Conservation (phyloP, 345 rosid species). For the Bruguiera parviflora region DNA sequence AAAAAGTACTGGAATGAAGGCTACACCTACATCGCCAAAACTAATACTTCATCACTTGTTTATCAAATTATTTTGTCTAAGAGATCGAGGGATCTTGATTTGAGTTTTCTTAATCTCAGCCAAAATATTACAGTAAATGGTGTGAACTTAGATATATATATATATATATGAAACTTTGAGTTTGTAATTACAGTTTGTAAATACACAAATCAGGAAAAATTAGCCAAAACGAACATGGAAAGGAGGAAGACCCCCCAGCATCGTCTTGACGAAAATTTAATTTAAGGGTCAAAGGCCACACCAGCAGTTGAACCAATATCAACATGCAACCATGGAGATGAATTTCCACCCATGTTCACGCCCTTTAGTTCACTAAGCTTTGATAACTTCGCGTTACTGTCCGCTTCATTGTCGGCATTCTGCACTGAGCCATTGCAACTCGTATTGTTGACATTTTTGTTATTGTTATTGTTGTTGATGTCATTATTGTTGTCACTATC, state of each 20-base stretch:
- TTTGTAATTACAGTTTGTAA: slow-evolving; percentile 25
- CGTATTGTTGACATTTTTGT: slow-evolving; percentile 8
- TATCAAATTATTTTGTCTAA: no score
- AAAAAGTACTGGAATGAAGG: no score
- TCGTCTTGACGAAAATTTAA: background rate
- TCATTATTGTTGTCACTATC: background rate
- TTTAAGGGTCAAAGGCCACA: slow-evolving; percentile 35
- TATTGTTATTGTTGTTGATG: slow-evolving; percentile 4
- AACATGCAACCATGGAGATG: slow-evolving; percentile 78
- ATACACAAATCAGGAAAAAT: slow-evolving; percentile 1
- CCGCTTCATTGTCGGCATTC: slow-evolving; percentile 53
- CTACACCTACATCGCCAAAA: no score
- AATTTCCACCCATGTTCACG: slow-evolving; percentile 37
- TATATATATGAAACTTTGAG: slow-evolving; percentile 2
- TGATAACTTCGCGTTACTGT: slow-evolving; percentile 55
- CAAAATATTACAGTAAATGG: slow-evolving; percentile 4
- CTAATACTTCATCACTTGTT: no score
- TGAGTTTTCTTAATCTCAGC: background rate
- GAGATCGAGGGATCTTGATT: background rate
- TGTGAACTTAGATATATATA: slow-evolving; percentile 8
- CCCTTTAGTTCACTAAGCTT: slow-evolving; percentile 63
- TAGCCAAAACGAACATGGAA: background rate
- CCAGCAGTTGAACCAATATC: slow-evolving; percentile 59
- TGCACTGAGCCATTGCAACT: slow-evolving; percentile 17
- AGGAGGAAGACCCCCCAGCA: background rate